Base-by-base conservation (phyloP, 2,329 filamentous ascomycete species). In the Thyridium curvatum region DNA sequence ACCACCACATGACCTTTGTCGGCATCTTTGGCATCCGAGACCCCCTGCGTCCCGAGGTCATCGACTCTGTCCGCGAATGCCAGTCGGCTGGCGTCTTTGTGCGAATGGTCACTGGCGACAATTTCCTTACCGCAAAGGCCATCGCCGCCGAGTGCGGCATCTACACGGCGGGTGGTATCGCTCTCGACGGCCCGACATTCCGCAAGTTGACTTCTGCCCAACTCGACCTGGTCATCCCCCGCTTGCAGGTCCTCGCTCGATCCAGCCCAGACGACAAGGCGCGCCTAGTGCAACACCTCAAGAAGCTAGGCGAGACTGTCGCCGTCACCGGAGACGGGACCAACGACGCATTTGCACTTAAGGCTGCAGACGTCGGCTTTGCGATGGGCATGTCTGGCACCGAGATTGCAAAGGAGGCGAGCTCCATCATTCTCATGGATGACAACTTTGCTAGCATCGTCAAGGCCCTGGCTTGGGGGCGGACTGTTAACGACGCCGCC, bases 21-120 rank as follows among this genome's bases (percentile, higher is more conserved):
- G 84, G 82, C 21, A 64, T 87, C n/a, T 70, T 84, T 39, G 82
- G 79, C 32, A 72, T 86, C 15, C 82, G 84, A 42, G 82, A 86
- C 48, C 82, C 82, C 2, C 78, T 81, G 40, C 79, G 82, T 1
- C 68, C 74, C 0, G 82, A 84, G 52, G 80, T 81, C 3, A 72
- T 69, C 3, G 71, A 65, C 4, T 71, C 77, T 2, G 76, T 83
- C 31, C 55, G 59, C 18, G 56, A 67, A 34, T 79, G 74, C 49
- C 71, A 74, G 43, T 61, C 64, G 30, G 76, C 76, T 17, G 74
- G 74, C 18, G 75, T 79, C 32, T 62, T 67, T 30, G 76, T 79
- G 3, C 73, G 77, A 50, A 79, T 80, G 76, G 65, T 80, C 7
- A 82, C 78, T 12, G 78, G 77, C 41, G 78, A 82, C 47, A 74